Percentiles rank a stretch among this genome's conserved stretches.
phyloP scores from a whole-genome alignment of 495 filamentous ascomycete species.

The Copromyces sp. region DNA sequence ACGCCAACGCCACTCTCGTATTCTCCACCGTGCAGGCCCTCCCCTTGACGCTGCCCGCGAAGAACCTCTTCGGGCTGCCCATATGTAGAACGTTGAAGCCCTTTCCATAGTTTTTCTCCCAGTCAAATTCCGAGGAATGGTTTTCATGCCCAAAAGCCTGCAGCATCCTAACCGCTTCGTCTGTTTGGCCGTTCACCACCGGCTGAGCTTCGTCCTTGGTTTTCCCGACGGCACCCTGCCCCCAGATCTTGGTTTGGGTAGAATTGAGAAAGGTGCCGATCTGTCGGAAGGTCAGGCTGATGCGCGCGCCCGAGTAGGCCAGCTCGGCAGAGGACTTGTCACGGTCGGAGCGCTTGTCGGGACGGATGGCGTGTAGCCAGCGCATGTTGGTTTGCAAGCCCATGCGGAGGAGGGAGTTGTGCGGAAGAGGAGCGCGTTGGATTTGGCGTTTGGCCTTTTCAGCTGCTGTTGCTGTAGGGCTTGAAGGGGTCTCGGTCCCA shows the following conservation, averaged over 20 bases:
- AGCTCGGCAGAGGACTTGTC: constrained; percentile 62
- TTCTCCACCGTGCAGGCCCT: constrained; percentile 34
- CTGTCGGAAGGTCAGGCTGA: constrained; percentile 84
- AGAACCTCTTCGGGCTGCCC: constrained; percentile 42
- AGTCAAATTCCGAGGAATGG: constrained; percentile 59
- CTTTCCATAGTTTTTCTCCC: constrained; percentile 64
- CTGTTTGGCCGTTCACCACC: constrained; percentile 58
- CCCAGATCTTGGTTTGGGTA: constrained; percentile 64
- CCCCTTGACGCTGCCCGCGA: constrained; percentile 37
- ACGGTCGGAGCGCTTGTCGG: constrained; percentile 61
- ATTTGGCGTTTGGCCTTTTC: constrained; percentile 19
- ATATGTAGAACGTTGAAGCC: constrained; percentile 86
- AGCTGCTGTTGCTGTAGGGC: not conserved
- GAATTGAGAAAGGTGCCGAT: constrained; percentile 76
- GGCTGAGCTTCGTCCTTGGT: constrained; percentile 40
- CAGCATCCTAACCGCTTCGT: constrained; percentile 59
- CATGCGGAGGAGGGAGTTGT: constrained; percentile 80
- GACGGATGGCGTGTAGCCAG: constrained; percentile 84
- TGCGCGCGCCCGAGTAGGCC: constrained; percentile 63
- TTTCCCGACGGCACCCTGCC: constrained; percentile 76
- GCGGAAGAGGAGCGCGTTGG: constrained; percentile 66
- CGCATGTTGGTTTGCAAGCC: constrained; percentile 70
- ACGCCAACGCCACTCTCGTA: constrained; percentile 43
- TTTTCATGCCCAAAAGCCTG: constrained; percentile 82
- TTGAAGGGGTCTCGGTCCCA: not conserved